phyloP scores from a whole-genome alignment of 768 basidiomycete genomes.

The Lentinus brumalis region DNA sequence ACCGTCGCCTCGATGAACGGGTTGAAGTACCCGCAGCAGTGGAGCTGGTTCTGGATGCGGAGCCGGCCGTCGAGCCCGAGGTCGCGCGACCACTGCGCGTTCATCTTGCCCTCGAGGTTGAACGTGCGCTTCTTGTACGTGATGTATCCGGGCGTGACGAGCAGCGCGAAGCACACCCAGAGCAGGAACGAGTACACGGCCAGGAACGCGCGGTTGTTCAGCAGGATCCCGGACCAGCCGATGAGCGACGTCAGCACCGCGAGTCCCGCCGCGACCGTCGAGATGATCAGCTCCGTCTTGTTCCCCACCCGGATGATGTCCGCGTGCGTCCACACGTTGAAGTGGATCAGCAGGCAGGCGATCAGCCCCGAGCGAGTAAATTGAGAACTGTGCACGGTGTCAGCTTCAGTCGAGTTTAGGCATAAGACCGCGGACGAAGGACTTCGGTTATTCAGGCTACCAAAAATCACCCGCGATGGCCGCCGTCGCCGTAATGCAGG shows the following conservation, averaged over 20 bases:
- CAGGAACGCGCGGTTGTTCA: slow-evolving; percentile 84
- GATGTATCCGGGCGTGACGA: slow-evolving; percentile 76
- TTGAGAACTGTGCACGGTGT: slow-evolving; percentile 45
- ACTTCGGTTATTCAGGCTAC: no score
- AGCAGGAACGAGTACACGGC: slow-evolving; percentile 71
- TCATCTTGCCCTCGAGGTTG: slow-evolving; percentile 83
- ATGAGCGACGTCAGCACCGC: slow-evolving; percentile 63
- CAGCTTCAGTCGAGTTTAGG: no score
- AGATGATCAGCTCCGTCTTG: slow-evolving; percentile 64
- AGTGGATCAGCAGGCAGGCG: slow-evolving; percentile 73
- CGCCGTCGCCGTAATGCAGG: no score
- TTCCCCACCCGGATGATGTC: slow-evolving; percentile 77
- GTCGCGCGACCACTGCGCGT: slow-evolving; percentile 69
- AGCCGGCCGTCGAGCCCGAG: slow-evolving; percentile 63
- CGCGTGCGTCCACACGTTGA: slow-evolving; percentile 68
- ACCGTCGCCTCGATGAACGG: slow-evolving; percentile 82
- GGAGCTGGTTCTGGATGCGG: slow-evolving; percentile 70
- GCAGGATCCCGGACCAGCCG: slow-evolving; percentile 78
- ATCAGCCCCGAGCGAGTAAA: slow-evolving; percentile 65
- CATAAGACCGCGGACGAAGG: no score
- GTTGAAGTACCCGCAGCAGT: slow-evolving; percentile 81
- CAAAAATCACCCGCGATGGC: no score
- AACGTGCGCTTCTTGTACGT: slow-evolving; percentile 74
- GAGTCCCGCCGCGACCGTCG: slow-evolving; percentile 63
- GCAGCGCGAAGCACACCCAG: slow-evolving; percentile 72